Evolutionary conservation across 164 flowering plant genomes (phyloP), one percentile per base, ranked within the genome.

Genomic region (Houttuynia cordata): DNA sequence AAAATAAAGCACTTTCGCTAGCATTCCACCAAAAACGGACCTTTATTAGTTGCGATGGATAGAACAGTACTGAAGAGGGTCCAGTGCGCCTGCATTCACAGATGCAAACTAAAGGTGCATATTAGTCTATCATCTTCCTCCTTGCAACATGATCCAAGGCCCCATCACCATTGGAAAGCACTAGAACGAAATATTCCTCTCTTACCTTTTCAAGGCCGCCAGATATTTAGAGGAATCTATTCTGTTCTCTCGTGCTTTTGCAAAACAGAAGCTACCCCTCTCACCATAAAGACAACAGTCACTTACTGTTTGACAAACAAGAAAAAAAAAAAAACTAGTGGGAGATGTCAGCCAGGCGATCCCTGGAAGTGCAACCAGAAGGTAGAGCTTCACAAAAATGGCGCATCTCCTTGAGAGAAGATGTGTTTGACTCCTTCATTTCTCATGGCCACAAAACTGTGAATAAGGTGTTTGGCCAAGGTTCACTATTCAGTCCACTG

Each of bases 401-500:
- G 97, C 53, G 79, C 30, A 66, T 83, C 17, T 61, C 90, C 3
- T 61, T 91, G 53, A 73, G 71, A 24, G 94, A 91, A 71, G 87
- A 91, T 3, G 80, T 70, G 53, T 84, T 86, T 64, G 70, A 57
- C 22, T 68, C 71, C 17, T 74, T 87, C 56, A 51, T 78, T 23
- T 59, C 78, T 40, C 73, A 71, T 47, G 83, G 79, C 0, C 73
- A 42, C 58, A 64, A 79, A 53, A 22, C 61, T 7, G 69, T 71
- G 23, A 63, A 66, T 3, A 81, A 71, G 71, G 79, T 80, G 53
- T 85, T 87, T 58, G 82, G 86, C 1, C 82, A 76, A 12, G 89
- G 95, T 3, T 87, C 93, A 6, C 47, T 89, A 55, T 92, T 89
- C 71, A 89, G 96, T 65, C 96, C 96, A 0, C 59, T 84, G 57